Conservation (phyloP, 108 stramenopile genomes). For the Poteriospumella lacustris region DNA sequence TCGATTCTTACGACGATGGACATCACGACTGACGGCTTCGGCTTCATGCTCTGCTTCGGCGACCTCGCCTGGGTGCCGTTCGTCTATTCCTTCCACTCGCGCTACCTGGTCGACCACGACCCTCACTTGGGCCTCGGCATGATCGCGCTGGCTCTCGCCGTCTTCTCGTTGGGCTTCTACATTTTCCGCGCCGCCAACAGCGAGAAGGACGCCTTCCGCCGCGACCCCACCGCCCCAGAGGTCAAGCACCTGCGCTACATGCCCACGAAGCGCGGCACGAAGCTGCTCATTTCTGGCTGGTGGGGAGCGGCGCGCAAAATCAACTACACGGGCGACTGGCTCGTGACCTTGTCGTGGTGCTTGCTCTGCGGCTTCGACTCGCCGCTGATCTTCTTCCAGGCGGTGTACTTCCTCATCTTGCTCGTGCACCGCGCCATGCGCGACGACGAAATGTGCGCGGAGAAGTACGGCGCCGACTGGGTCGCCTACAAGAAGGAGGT, state of each 20-base stretch:
- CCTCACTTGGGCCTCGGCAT: constrained; percentile 56
- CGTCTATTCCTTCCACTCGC: constrained; percentile 82
- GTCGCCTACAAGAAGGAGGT: constrained; percentile 78
- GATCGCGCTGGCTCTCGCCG: constrained; percentile 55
- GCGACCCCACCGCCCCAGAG: constrained; percentile 66
- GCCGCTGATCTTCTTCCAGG: constrained; percentile 86
- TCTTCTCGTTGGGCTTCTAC: constrained; percentile 62
- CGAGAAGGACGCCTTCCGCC: constrained; percentile 89
- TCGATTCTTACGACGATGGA: constrained; percentile 97
- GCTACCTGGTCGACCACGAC: constrained; percentile 83
- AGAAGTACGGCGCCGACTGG: constrained; percentile 96
- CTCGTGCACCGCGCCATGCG: constrained; percentile 88
- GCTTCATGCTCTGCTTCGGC: constrained; percentile 94
- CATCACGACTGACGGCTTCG: constrained; percentile 98
- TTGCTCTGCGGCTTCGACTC: constrained; percentile 76
- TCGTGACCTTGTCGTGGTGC: constrained; percentile 96
- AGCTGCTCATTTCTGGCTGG: constrained; percentile 82
- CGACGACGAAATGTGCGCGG: constrained; percentile 83
- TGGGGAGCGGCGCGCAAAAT: constrained; percentile 97
- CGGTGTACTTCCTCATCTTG: constrained; percentile 84
- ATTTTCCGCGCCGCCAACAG: constrained; percentile 78
- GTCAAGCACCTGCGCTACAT: constrained; percentile 62
- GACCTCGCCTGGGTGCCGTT: constrained; percentile 99
- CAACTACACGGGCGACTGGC: constrained; percentile 96
- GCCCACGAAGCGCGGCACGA: constrained; percentile 76